Conservation (phyloP, 305 asterid genomes). For the Solanum chacoense region DNA sequence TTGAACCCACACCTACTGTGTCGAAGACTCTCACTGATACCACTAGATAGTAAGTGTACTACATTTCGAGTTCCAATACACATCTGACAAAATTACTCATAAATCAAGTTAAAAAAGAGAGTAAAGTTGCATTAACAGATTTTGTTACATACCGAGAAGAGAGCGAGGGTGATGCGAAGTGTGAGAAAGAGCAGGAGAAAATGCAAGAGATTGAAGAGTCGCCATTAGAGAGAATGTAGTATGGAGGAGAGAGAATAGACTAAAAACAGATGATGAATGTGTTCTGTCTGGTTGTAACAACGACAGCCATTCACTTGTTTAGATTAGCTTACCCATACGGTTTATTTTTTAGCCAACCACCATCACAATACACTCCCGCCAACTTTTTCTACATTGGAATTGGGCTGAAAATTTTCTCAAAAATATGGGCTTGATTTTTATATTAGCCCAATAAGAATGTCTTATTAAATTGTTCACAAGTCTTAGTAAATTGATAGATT, state of each 20-base stretch:
- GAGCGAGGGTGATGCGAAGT: conserved; percentile 30
- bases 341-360: background rate
- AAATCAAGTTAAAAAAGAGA: background rate
- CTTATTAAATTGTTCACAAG: too few relatives aligned
- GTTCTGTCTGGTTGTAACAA: conserved; percentile 41
- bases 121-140: background rate
- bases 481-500: too few relatives aligned
- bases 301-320: conserved; percentile 56
- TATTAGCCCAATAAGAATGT: background rate
- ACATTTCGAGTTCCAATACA: background rate
- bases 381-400: background rate
- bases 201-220: conserved; percentile 51
- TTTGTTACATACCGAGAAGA: conserved; percentile 12
- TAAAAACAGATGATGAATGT: conserved; percentile 6
- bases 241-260: background rate
- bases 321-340: background rate
- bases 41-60: background rate
- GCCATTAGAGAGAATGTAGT: conserved; percentile 25
- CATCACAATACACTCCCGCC: background rate
- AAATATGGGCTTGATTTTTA: background rate
- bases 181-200: conserved; percentile 47
- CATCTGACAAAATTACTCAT: background rate
- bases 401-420: background rate
- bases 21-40: too few relatives aligned
- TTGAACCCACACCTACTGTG: background rate